These are phyloP conservation scores for Papilionanthe hybrid DNA, from an alignment of 116 monocot species.

Conservation along the genomic window DNA sequence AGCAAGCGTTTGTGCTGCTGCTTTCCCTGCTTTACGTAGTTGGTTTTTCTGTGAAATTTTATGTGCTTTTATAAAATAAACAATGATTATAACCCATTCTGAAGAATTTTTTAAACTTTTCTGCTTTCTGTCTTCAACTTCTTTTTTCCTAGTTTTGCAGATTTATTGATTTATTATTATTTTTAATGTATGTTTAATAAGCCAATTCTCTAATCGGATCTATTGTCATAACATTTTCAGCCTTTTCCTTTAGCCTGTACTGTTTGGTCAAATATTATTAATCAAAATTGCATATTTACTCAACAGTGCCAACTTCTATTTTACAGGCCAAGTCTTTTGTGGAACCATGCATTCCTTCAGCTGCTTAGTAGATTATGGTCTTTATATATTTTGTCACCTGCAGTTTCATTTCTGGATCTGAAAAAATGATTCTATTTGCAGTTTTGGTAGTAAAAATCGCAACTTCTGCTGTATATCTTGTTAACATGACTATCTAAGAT, in stretches of 20 bases:
- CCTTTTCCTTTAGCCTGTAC: background rate
- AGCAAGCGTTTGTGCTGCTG: no score
- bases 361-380: background rate
- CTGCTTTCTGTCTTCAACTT: background rate
- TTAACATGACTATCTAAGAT: constrained; percentile 15
- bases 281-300: background rate
- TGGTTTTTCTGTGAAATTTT: no score
- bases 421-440: constrained; percentile 5
- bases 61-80: no score
- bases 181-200: background rate
- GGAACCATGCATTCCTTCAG: background rate
- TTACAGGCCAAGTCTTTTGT: background rate
- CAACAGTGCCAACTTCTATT: background rate
- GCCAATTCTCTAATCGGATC: background rate
- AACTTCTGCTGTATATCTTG: constrained; percentile 13
- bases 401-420: constrained; percentile 1
- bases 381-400: background rate
- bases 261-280: background rate
- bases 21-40: no score
- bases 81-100: no score
- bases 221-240: background rate
- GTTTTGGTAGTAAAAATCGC: background rate
- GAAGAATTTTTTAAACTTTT: background rate
- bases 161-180: background rate
- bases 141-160: background rate